Evolutionary conservation across 2,329 filamentous ascomycete genomes (phyloP), one percentile per base, ranked within the genome.

Genomic region (Colletotrichum sp.): DNA sequence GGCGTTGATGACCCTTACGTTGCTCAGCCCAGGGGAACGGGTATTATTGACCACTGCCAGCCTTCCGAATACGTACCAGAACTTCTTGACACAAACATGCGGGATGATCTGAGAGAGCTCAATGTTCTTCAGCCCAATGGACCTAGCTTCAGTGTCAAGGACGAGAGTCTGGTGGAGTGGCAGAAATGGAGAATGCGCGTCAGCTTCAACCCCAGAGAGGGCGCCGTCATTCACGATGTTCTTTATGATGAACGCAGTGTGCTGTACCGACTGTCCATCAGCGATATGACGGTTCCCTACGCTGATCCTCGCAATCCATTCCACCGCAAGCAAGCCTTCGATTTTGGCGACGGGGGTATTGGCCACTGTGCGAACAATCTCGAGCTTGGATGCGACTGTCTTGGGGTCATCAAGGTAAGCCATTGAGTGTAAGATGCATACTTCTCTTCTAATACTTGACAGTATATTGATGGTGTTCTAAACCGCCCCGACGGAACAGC

Each of bases 301-400:
- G 65, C 51, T 11, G 65, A 67, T 33, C 65, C 65, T n/a, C 65
- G 65, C 21, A 88, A 90, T 67, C 83, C 83, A 74, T 90, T 93
- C 77, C 88, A 91, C 76, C 87, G 85, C 4, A 93, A 93, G 78
- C 90, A 92, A 75, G 92, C 91, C 5, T 93, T 93, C 76, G 92
- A 93, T 78, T 91, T 93, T 75, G 92, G 92, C 5, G 91, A 93
- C 75, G 91, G 88, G 12, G 92, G 91, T n/a, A 89, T 90, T 43
- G 92, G 92, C 8, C 87, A 88, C 65, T 90, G 88, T 75, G 90
- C 91, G 24, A 93, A 93, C 79, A 93, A 93, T 75, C 85, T 94
- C 2, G 85, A 86, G 16, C 85, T 82, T 89, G 38, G 82, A 88
- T 38, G 85, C 87, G 9, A 36, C 55, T 61, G 47, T 51, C 43